Base-by-base conservation (phyloP, 306 rosid genomes). In the Elaeagnus macrophylla region DNA sequence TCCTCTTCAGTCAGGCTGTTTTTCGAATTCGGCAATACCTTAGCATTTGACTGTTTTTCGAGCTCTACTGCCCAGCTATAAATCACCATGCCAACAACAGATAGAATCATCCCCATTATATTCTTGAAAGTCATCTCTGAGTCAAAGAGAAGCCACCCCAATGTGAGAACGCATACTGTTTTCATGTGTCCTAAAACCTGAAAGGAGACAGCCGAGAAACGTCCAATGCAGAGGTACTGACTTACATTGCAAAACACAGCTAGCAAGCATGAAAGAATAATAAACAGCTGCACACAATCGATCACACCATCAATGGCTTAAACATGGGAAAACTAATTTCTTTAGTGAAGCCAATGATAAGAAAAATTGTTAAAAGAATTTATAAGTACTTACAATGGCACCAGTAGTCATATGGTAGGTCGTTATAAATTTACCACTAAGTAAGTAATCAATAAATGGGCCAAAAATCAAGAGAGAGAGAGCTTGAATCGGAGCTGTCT, bases 171-270 rank as follows among this genome's bases (percentile, higher is more conserved):
- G 54, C 88, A 82, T 10, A 89, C 83, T 7, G 97, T 82, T 78
- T 89, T 89, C 95, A 89, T 89, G 86, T 89, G 97, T 51, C 97
- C 97, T 62, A 89, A 69, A 60, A 89, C 95, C 79, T 89, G 97
- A 81, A 89, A 89, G 38, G 97, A 85, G 37, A 79, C 84, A 8
- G 97, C 93, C 36, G 97, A 85, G 68, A 89, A 85, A 60, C 95
- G 93, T 19, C 97, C 97, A 8, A 85, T 89, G 86, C 97, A 89
- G 47, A 85, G 86, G 79, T 84, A 89, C 73, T 89, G 97, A 66
- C 97, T 89, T 69, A 85, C 74, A 48, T 89, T 85, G 82, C 95
- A 85, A 71, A 85, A 80, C 60, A 89, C 93, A 36, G 95, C 97
- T 14, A 85, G 72, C 36, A 78, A 64, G 72, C 97, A 89, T 7